These are phyloP conservation scores for Metschnikowia koreensis DNA, from an alignment of 805 yeast species.

Conservation along the genomic window DNA sequence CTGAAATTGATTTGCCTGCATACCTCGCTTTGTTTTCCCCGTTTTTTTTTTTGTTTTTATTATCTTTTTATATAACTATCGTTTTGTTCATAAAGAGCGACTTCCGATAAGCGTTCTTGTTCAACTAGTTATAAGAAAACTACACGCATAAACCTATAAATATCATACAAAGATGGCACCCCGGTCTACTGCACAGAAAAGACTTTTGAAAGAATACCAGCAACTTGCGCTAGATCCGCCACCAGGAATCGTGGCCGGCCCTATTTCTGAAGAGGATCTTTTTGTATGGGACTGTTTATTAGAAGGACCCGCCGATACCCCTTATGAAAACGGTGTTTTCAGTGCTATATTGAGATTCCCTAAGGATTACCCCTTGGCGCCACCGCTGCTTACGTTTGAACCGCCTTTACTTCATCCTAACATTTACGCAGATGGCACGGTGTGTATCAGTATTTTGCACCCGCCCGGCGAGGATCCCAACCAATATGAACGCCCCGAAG, in stretches of 20 bases:
- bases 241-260: conserved; percentile 95
- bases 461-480: conserved; percentile 97
- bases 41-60: too few species aligned
- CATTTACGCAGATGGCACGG: conserved; percentile 90
- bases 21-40: too few species aligned
- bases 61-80: too few species aligned
- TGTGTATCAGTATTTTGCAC: conserved; percentile 91
- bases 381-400: conserved; percentile 71
- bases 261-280: conserved; percentile 68
- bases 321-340: conserved; percentile 85
- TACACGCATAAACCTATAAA: too few species aligned
- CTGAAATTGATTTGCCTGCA: too few species aligned
- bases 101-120: too few species aligned
- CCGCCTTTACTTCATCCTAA: conserved; percentile 92
- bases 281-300: conserved; percentile 82
- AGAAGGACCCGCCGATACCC: conserved; percentile 81
- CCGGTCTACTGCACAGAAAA: conserved; percentile 68
- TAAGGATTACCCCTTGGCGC: conserved; percentile 76
- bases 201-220: conserved; percentile 85
- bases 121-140: too few species aligned
- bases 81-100: too few species aligned
- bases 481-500: conserved; percentile 92
- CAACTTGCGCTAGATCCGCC: conserved; percentile 85
- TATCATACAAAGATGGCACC: conserved; percentile 7
- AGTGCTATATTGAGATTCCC: conserved; percentile 75